Conservation (phyloP, 495 filamentous ascomycete species). For the Lasiosphaeria ovina region DNA sequence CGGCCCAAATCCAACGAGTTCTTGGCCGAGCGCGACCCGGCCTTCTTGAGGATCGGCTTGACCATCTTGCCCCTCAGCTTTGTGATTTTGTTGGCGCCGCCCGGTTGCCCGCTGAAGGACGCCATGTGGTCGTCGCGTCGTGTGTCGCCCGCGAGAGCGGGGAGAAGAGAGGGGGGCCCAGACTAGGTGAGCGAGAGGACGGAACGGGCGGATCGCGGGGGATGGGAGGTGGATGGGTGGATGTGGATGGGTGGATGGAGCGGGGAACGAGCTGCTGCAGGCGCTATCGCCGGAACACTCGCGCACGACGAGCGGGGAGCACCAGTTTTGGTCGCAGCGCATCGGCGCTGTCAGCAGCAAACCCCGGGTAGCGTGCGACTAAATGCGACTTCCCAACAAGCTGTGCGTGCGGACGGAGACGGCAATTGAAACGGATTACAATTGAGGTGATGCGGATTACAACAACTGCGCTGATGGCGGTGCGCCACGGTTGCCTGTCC, state of each 20-base stretch:
- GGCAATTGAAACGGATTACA: background rate
- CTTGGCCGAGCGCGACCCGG: conserved; percentile 48
- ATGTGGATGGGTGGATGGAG: background rate
- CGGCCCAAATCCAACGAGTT: conserved; percentile 54
- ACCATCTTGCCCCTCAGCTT: conserved; percentile 43
- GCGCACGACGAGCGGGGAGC: conserved; percentile 25
- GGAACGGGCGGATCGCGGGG: background rate
- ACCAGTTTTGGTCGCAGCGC: conserved; percentile 23
- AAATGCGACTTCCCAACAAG: background rate
- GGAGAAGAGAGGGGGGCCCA: background rate
- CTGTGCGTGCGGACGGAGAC: background rate
- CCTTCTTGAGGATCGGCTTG: conserved; percentile 56
- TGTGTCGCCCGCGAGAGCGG: conserved; percentile 2
- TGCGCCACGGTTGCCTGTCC: background rate
- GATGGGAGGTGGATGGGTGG: background rate
- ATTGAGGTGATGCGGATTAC: background rate
- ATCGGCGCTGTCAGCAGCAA: conserved; percentile 14
- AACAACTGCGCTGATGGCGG: background rate
- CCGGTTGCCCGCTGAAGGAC: conserved; percentile 32
- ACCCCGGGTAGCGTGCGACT: background rate
- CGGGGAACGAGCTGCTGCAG: conserved; percentile 7
- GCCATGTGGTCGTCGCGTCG: conserved; percentile 30
- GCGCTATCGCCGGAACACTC: conserved; percentile 30
- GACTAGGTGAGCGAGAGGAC: too few species aligned
- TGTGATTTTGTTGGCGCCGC: conserved; percentile 36